Evolutionary conservation across 2,329 filamentous ascomycete species (phyloP).

Genomic region (Mycosphaerella sp.): DNA sequence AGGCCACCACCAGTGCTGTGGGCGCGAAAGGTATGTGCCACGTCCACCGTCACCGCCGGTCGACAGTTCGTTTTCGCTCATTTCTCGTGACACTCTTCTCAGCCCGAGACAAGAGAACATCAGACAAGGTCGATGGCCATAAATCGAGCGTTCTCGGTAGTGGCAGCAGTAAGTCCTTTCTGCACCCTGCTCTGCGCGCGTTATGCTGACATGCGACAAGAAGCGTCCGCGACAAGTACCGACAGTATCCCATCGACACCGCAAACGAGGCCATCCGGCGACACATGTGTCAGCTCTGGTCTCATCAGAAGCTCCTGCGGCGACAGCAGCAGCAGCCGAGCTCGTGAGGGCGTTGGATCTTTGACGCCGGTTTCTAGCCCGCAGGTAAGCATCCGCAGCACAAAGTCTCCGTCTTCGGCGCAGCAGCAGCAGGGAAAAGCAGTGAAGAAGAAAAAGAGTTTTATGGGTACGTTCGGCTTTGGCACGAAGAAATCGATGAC

Average conservation of each 20-base stretch:
- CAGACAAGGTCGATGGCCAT: not conserved
- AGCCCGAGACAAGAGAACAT: slow-evolving; percentile 1
- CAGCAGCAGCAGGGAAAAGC: not conserved
- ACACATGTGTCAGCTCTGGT: slow-evolving; percentile 1
- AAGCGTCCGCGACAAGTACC: not conserved
- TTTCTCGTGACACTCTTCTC: not conserved
- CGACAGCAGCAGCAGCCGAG: not conserved
- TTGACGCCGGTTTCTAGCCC: not conserved
- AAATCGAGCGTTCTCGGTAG: slow-evolving; percentile 1
- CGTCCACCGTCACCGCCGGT: slow-evolving; percentile 1
- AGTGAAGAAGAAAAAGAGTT: slow-evolving; percentile 7
- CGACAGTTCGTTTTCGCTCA: not conserved
- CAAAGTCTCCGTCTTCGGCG: not conserved
- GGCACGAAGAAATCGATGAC: slow-evolving; percentile 3
- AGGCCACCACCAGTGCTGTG: slow-evolving; percentile 8
- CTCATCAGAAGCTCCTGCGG: not conserved
- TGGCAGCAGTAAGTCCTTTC: not conserved
- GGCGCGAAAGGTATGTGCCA: slow-evolving; percentile 1
- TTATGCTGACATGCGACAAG: not conserved
- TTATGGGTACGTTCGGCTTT: slow-evolving; percentile 1
- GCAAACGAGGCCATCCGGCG: not conserved
- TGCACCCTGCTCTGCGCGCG: not conserved
- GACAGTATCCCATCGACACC: slow-evolving; percentile 1
- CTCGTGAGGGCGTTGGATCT: not conserved
- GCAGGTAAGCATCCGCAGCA: not conserved